Base-by-base conservation (phyloP, 2,329 filamentous ascomycete species). In the Colletotrichum kahawae region DNA sequence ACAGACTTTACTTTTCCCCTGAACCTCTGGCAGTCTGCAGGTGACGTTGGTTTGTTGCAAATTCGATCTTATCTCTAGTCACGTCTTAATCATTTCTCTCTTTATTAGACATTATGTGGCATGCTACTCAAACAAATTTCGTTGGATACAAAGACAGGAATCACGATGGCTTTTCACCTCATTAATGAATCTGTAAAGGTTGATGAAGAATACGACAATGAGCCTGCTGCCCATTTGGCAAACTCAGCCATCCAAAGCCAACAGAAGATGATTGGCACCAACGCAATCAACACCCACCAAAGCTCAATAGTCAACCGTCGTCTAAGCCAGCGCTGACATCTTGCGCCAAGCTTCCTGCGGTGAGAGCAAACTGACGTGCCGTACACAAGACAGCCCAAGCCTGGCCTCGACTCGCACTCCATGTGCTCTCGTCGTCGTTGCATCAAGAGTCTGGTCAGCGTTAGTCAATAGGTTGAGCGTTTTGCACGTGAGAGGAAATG, bases 321-420 rank as follows among this genome's bases (percentile, higher is more conserved):
- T 34, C 86, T 83, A 38, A 90, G 77, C 87, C 87, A 88, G 21
- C 82, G 83, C 65, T 80, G 88, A 71, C 83, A 80, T 78, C 81
- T 92, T 75, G 77, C 92, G 84, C 77, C 82, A 76, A 84, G 77
- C 69, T 81, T 83, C 8, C 83, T 83, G 7, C 85, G 83, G 71
- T 90, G 87, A 3, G 83, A 79, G 75, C 90, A 92, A 3, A 80
- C 84, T 0, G 77, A 78, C 5, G 90, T 92, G 29, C 86, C 88
- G 69, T 87, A 88, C 13, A 92, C 86, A 12, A 91, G 83, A 78
- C 90, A 92, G 5, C 90, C 90, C 1, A 92, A 82, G 1, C 88
- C 89, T 1, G 89, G 89, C 0, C 88, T 85, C 24, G 88, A 88
- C 78, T 92, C 90, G 78, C 91, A 93, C 79, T 93, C 91, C 14